Evolutionary conservation across 164 flowering plant genomes (phyloP).

Genomic region (Aristolochia californica): DNA sequence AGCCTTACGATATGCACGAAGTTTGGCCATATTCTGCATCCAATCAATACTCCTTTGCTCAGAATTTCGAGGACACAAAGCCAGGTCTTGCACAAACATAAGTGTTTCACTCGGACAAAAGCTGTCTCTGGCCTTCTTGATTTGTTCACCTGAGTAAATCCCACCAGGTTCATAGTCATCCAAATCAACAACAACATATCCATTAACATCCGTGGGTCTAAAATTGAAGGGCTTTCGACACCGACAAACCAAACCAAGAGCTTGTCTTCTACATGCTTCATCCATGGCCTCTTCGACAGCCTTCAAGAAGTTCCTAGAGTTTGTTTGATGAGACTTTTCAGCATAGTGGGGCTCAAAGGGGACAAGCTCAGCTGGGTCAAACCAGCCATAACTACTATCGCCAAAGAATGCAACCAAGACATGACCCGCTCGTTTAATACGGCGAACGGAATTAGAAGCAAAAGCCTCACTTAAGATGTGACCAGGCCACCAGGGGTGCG

Average conservation of each 20-base stretch:
- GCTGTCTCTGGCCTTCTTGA: slow-evolving; percentile 47
- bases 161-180: slow-evolving; percentile 55
- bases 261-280: slow-evolving; percentile 63
- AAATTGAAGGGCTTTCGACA: slow-evolving; percentile 66
- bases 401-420: slow-evolving; percentile 95
- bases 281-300: slow-evolving; percentile 95
- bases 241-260: slow-evolving; percentile 58
- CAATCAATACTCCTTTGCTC: slow-evolving; percentile 30
- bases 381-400: slow-evolving; percentile 98
- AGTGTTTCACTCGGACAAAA: slow-evolving; percentile 49
- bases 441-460: slow-evolving; percentile 58
- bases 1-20: slow-evolving; percentile 59
- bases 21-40: slow-evolving; percentile 42
- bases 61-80: slow-evolving; percentile 29
- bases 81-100: slow-evolving; percentile 51
- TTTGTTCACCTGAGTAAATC: slow-evolving; percentile 54
- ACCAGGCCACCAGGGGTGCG: slow-evolving; percentile 99
- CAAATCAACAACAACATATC: slow-evolving; percentile 66
- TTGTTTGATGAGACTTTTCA: slow-evolving; percentile 71
- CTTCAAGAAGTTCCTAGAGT: slow-evolving; percentile 42
- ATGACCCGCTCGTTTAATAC: slow-evolving; percentile 55
- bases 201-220: slow-evolving; percentile 40
- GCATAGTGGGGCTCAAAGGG: slow-evolving; percentile 59
- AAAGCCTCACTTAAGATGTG: slow-evolving; percentile 65
- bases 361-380: slow-evolving; percentile 69